Evolutionary conservation across 306 rosid genomes (phyloP).

Genomic region (Trifolium dubium): DNA sequence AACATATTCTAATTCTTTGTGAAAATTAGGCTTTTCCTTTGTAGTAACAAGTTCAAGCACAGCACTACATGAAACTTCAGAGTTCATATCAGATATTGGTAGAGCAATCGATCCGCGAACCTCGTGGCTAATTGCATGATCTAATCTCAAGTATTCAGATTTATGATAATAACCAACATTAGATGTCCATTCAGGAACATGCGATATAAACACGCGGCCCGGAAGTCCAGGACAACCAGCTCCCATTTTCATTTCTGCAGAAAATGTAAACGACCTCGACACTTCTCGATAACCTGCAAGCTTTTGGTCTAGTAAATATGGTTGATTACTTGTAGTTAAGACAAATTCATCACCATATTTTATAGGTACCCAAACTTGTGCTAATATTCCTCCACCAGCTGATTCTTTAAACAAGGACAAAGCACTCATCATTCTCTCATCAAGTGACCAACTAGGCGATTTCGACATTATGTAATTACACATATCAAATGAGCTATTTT

Average conservation of each 20-base stretch:
- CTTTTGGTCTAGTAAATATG: conserved; percentile 86
- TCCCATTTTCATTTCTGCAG: conserved; percentile 62
- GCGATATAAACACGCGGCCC: conserved; percentile 83
- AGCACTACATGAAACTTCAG: conserved; percentile 69
- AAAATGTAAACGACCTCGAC: conserved; percentile 74
- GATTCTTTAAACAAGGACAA: conserved; percentile 81
- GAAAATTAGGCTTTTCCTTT: conserved; percentile 72
- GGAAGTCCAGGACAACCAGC: conserved; percentile 72
- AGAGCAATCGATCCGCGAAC: conserved; percentile 89
- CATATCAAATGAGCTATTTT: conserved; percentile 41
- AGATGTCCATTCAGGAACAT: conserved; percentile 95
- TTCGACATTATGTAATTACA: conserved; percentile 49
- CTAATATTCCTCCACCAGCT: conserved; percentile 80
- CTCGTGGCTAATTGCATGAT: conserved; percentile 74
- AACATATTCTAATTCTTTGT: conserved; percentile 75
- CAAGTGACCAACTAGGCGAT: conserved; percentile 66
- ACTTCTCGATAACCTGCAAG: conserved; percentile 93
- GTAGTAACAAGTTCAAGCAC: conserved; percentile 88
- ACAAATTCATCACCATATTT: conserved; percentile 64
- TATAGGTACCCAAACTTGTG: conserved; percentile 94
- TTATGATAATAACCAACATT: conserved; percentile 75
- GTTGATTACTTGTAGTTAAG: conserved; percentile 89
- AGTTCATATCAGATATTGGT: conserved; percentile 59
- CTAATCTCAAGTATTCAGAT: conserved; percentile 73
- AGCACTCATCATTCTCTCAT: conserved; percentile 89